Base-by-base conservation (phyloP, 202 grass and related monocot species). In the Musa balbisiana region DNA sequence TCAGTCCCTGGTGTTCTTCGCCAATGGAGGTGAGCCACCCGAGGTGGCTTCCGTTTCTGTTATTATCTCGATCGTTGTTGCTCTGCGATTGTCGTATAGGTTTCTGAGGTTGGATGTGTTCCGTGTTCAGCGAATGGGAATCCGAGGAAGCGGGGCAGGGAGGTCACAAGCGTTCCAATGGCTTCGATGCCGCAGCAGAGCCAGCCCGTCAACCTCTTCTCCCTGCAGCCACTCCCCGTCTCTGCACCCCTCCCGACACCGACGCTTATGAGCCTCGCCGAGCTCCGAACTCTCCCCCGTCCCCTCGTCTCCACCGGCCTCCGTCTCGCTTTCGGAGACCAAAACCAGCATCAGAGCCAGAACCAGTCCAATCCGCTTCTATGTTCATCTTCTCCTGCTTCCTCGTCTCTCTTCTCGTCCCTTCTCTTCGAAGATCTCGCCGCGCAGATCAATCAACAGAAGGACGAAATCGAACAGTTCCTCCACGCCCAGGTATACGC, bases 361-460 rank as follows among this genome's bases (percentile, higher is more conserved):
- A 73, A 55, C 22, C 52, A 24, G 10, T 76, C 55, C 53, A 76
- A 64, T 52, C 56, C 56, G 16, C 33, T 76, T 24, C 55, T 84
- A 54, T 72, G 78, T 52, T 64, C 73, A 22, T 62, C 73, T 53
- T 78, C 73, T 2, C 69, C 53, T 63, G 63, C 64, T 52, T 77
- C 49, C 58, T 76, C 73, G n/a, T 71, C 67, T 53, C 67, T 26
- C 14, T 78, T 80, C 74, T 80, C 83, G 19, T 33, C 72, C 74
- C 71, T 43, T 52, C 66, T 81, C 51, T 73, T 17, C 73, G 74
- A 29, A 62, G 67, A 85, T 70, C 17, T 52, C 66, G 33, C 78
- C 49, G 64, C 83, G 17, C 78, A 81, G 81, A 85, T 85, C 78
- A 85, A 85, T 19, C 83, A 81, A 67, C 83, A 85, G 78, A 62